Evolutionary conservation across 2,329 filamentous ascomycete species (phyloP).

Genomic region (Grosmannia huntii): DNA sequence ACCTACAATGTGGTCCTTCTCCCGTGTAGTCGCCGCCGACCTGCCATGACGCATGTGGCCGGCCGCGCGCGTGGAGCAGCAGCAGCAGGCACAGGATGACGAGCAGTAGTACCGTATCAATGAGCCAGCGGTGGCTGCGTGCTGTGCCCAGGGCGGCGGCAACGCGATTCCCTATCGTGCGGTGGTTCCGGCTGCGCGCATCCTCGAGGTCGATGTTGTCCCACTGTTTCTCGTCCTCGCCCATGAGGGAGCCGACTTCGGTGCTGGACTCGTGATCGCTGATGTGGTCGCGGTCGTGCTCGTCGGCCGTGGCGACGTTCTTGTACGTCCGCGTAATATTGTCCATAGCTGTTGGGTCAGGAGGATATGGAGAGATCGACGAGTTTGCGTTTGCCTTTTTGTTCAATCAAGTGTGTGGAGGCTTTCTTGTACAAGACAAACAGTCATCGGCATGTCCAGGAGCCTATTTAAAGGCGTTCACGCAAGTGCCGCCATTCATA

Average conservation of each 20-base stretch:
- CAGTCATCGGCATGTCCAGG: not conserved
- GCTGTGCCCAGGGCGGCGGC: slow-evolving; percentile 3
- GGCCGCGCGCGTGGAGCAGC: slow-evolving; percentile 8
- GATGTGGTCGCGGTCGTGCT: not conserved
- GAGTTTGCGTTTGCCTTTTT: not conserved
- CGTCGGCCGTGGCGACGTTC: slow-evolving; percentile 1
- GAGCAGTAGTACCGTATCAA: slow-evolving; percentile 20
- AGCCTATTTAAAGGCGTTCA: not conserved
- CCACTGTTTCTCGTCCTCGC: slow-evolving; percentile 19
- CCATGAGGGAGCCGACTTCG: slow-evolving; percentile 22
- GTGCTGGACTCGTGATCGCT: slow-evolving; percentile 14
- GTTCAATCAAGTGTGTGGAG: not conserved
- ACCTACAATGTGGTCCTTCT: slow-evolving; percentile 21
- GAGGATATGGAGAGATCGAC: not conserved
- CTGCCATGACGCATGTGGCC: slow-evolving; percentile 15
- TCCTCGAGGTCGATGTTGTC: slow-evolving; percentile 8
- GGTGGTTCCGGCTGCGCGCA: slow-evolving; percentile 4
- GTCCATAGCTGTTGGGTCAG: not conserved
- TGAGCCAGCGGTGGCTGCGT: slow-evolving; percentile 18
- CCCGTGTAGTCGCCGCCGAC: slow-evolving; percentile 26
- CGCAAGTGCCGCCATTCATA: not conserved
- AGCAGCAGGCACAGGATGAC: slow-evolving; percentile 18
- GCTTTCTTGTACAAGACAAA: not conserved
- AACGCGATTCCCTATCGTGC: not conserved
- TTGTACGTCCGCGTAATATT: not conserved